Conservation (phyloP, 176 grass and related monocot genomes). For the Hsuehochloa calcarea region DNA sequence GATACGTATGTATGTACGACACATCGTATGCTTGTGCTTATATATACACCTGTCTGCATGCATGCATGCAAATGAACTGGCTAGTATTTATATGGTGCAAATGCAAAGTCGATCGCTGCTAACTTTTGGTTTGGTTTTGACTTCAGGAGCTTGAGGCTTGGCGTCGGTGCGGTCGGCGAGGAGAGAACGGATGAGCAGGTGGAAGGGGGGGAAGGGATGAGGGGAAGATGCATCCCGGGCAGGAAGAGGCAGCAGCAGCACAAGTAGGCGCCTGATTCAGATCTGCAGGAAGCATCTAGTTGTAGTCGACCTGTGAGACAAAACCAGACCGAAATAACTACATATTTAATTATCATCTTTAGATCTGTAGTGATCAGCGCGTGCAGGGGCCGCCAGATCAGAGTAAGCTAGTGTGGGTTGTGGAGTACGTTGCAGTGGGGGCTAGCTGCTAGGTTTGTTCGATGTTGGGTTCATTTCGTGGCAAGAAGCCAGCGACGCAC, state of each 20-base stretch:
- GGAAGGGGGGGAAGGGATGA: slow-evolving; percentile 42
- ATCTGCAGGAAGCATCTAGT: background rate
- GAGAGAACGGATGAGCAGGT: slow-evolving; percentile 26
- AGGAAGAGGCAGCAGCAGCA: slow-evolving; percentile 43
- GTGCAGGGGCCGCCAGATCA: background rate
- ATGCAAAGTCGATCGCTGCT: background rate
- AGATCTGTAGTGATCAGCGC: background rate
- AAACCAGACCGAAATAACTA: background rate
- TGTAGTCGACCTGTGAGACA: background rate
- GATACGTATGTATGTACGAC: background rate
- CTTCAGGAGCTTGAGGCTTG: slow-evolving; percentile 61
- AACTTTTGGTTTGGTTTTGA: slow-evolving; percentile 8
- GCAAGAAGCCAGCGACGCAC: background rate
- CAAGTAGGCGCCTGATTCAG: background rate
- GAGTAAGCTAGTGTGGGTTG: too few relatives aligned
- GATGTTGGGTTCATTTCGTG: background rate
- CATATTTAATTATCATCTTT: background rate
- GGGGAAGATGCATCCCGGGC: slow-evolving; percentile 77
- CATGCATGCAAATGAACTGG: background rate
- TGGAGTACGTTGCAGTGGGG: background rate
- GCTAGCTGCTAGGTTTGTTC: background rate
- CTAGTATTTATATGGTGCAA: background rate
- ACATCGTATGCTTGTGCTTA: background rate
- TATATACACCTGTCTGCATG: background rate
- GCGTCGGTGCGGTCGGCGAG: slow-evolving; percentile 40